phyloP scores from a whole-genome alignment of 2,329 filamentous ascomycete species.

The Incumbomyces lentus region DNA sequence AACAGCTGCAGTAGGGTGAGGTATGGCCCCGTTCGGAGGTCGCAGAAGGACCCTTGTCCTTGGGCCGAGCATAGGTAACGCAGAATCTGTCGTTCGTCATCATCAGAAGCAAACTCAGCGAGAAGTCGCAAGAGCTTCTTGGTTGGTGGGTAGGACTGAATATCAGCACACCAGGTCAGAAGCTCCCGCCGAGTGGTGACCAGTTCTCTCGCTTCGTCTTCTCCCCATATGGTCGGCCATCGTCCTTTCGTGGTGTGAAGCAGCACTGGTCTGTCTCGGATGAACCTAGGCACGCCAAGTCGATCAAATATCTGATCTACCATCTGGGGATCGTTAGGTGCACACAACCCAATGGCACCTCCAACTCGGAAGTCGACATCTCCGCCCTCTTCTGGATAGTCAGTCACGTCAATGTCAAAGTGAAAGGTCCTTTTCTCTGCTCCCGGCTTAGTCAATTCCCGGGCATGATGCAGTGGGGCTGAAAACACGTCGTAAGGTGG shows the following conservation, averaged over 20 bases:
- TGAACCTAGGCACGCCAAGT: slow-evolving; percentile 67
- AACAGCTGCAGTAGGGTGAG: slow-evolving; percentile 78
- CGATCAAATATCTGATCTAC: slow-evolving; percentile 79
- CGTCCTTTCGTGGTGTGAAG: slow-evolving; percentile 70
- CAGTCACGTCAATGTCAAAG: slow-evolving; percentile 91
- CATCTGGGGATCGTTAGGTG: slow-evolving; percentile 65
- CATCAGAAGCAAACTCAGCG: slow-evolving; percentile 70
- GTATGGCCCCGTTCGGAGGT: slow-evolving; percentile 81
- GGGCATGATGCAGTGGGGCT: slow-evolving; percentile 72
- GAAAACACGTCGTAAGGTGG: slow-evolving; percentile 86
- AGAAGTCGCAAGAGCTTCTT: slow-evolving; percentile 77
- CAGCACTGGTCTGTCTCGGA: slow-evolving; percentile 73
- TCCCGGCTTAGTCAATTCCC: slow-evolving; percentile 76
- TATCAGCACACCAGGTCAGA: slow-evolving; percentile 90
- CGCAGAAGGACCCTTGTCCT: slow-evolving; percentile 86
- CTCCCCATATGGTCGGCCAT: slow-evolving; percentile 98
- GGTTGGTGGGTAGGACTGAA: slow-evolving; percentile 84
- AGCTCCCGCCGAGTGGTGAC: slow-evolving; percentile 81
- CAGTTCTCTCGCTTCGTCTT: slow-evolving; percentile 74
- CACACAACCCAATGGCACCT: slow-evolving; percentile 85
- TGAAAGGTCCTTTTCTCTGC: slow-evolving; percentile 97
- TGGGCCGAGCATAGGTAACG: slow-evolving; percentile 78
- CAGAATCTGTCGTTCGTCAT: slow-evolving; percentile 80
- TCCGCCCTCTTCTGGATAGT: slow-evolving; percentile 75
- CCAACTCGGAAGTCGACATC: slow-evolving; percentile 90